Evolutionary conservation across 2,329 filamentous ascomycete genomes (phyloP), one percentile per base, ranked within the genome.

Genomic region (Parascedosporium putredinis): DNA sequence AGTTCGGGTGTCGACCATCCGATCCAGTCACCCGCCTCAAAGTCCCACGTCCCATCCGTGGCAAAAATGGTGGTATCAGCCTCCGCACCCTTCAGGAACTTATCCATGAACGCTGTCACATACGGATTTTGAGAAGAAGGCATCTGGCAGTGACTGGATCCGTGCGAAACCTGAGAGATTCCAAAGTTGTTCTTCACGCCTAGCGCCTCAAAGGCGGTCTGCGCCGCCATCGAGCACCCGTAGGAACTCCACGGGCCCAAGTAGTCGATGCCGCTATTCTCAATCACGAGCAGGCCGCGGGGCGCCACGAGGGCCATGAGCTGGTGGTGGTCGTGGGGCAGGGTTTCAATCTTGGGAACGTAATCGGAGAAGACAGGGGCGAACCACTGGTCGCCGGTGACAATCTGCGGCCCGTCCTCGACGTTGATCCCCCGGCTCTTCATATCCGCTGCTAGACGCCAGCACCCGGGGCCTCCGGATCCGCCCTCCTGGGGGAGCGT

Each of bases 261-360:
- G 76, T 75, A 80, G 63, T 79, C 74, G 55, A 71, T 72, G 56
- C 76, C 72, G 34, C 69, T 67, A 58, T 79, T 80, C 65, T 79
- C 76, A 40, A 76, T 73, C 22, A 73, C 70, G 43, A 74, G 65
- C 38, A 80, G 65, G 4, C 76, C 75, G 33, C 76, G 69, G 24
- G 76, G 77, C 2, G 75, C 75, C 34, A 78, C 67, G 52, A 81
- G 64, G 23, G 70, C 76, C 12, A 76, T 75, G 20, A 80, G 66
- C 60, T 76, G 63, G 63, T 81, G 78, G 63, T 81, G 76, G 59
- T 42, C 38, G 20, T 80, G 76, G 6, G 73, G 69, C 5, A 75
- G 61, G 49, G 63, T 62, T 47, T 61, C 64, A 45, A 64, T 62
- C 48, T 55, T 67, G 64, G 81, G 75, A 74, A 67, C 64, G 52